phyloP scores from a whole-genome alignment of 176 grass and related monocot species.

The Cenchrus fungigraminus region DNA sequence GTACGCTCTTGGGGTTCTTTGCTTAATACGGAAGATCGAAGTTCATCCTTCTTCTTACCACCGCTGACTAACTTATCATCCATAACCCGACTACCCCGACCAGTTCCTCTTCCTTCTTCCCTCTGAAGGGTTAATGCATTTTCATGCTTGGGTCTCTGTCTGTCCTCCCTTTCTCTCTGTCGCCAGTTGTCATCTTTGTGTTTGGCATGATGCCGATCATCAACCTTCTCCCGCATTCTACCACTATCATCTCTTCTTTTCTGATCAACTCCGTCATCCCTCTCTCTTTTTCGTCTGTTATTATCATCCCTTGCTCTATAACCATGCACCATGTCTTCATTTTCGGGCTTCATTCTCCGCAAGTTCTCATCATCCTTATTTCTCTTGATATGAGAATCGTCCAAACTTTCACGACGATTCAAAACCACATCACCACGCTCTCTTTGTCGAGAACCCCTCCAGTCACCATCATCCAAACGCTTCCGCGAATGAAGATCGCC shows the following conservation, averaged over 20 bases:
- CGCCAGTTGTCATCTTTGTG: conserved; percentile 70
- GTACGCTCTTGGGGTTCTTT: conserved; percentile 65
- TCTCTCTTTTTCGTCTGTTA: conserved; percentile 80
- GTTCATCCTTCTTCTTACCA: conserved; percentile 66
- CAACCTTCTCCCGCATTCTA: conserved; percentile 66
- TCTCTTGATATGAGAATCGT: conserved; percentile 80
- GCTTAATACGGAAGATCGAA: conserved; percentile 50
- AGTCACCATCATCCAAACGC: conserved; percentile 71
- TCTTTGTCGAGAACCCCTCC: conserved; percentile 74
- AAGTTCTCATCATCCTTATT: conserved; percentile 77
- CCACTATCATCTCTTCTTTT: conserved; percentile 67
- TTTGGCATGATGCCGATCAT: conserved; percentile 59
- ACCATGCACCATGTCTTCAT: conserved; percentile 58
- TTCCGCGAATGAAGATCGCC: conserved; percentile 75
- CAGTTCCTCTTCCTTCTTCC: conserved; percentile 76
- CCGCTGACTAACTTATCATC: conserved; percentile 59
- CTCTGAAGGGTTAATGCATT: conserved; percentile 52
- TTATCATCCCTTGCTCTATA: conserved; percentile 72
- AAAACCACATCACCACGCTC: conserved; percentile 61
- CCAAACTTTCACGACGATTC: conserved; percentile 59
- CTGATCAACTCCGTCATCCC: conserved; percentile 70
- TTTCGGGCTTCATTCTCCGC: conserved; percentile 77
- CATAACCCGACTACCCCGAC: conserved; percentile 48
- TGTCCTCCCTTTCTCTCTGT: conserved; percentile 82
- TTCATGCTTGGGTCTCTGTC: conserved; percentile 83